Evolutionary conservation across 129 eudicot genomes (phyloP).

Genomic region (Arctium lappa): DNA sequence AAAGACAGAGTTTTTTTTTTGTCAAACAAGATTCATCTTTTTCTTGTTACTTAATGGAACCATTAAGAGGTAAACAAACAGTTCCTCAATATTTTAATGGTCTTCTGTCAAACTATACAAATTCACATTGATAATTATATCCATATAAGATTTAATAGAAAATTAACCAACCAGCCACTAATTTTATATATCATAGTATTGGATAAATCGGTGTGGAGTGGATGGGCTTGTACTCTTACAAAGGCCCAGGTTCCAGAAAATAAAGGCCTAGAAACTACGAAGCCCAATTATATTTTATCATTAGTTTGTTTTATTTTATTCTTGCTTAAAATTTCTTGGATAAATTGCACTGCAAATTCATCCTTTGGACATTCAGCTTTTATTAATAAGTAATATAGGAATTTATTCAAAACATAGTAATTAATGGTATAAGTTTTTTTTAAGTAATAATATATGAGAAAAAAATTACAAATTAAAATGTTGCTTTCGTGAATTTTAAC

Average conservation of each 20-base stretch:
- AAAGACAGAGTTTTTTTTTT: too few relatives aligned
- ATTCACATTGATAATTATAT: too few relatives aligned
- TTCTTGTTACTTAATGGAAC: too few relatives aligned
- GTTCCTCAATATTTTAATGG: too few relatives aligned
- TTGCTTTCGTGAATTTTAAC: not conserved
- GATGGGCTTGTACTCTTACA: not conserved
- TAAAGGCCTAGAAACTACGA: not conserved
- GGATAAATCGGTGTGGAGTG: too few relatives aligned
- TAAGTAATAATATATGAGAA: not conserved
- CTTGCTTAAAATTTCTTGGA: not conserved
- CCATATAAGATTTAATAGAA: too few relatives aligned
- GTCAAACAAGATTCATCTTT: too few relatives aligned
- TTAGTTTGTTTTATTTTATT: not conserved
- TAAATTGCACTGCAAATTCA: not conserved
- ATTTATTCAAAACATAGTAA: not conserved
- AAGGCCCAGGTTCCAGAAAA: not conserved
- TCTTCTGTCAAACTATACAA: too few relatives aligned
- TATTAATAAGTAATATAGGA: not conserved
- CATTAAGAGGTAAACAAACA: too few relatives aligned
- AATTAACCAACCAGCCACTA: too few relatives aligned
- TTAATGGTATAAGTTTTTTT: not conserved
- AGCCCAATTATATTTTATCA: not conserved
- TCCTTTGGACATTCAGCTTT: not conserved
- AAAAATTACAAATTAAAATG: not conserved
- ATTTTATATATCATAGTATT: too few relatives aligned